Evolutionary conservation across 495 filamentous ascomycete genomes (phyloP).

Genomic region (Letharia columbiana): DNA sequence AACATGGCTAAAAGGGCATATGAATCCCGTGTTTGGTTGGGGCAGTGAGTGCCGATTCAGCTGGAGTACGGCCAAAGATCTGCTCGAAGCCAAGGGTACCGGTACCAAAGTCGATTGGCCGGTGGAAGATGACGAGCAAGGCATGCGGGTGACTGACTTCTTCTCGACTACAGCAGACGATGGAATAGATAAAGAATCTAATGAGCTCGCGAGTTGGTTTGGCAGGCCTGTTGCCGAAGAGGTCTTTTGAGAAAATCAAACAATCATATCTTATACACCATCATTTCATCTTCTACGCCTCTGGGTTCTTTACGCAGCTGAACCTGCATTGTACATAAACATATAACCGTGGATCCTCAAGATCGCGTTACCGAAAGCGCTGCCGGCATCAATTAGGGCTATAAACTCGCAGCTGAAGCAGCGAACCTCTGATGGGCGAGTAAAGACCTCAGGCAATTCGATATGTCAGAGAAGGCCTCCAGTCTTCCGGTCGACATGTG

Average conservation of each 20-base stretch:
- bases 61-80: conserved; percentile 83
- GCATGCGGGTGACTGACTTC: conserved; percentile 64
- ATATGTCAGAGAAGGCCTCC: not conserved
- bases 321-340: not conserved
- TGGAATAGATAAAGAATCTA: conserved; percentile 20
- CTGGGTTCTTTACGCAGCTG: not conserved
- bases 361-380: not conserved
- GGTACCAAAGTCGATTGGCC: conserved; percentile 78
- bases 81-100: conserved; percentile 61
- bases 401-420: not conserved
- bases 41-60: conserved; percentile 84
- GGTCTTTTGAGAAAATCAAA: conserved; percentile 20
- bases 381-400: not conserved
- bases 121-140: conserved; percentile 55
- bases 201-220: conserved; percentile 26
- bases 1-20: conserved; percentile 70
- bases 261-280: not conserved
- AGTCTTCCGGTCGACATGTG: not conserved
- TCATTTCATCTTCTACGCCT: not conserved
- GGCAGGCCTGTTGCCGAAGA: conserved; percentile 22
- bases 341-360: not conserved
- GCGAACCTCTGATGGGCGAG: not conserved
- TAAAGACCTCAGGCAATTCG: not conserved
- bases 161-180: conserved; percentile 37
- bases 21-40: conserved; percentile 95